Conservation (phyloP, 2,329 filamentous ascomycete species). For the Hymenoscyphus scutula region DNA sequence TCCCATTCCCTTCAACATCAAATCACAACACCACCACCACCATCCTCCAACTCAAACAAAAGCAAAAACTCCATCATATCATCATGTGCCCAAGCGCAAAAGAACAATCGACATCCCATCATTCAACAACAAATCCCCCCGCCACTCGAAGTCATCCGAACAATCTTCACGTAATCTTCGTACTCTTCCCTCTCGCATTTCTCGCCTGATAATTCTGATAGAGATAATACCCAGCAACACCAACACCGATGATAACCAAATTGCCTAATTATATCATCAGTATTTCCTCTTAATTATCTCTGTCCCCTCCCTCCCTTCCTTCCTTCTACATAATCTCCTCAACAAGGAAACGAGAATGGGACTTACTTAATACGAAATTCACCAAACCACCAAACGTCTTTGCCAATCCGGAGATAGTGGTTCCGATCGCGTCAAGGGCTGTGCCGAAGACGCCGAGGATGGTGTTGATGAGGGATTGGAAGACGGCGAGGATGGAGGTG, state of each 20-base stretch:
- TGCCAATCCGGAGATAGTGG: constrained; percentile 27
- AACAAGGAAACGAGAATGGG: background rate
- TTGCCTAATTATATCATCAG: no score
- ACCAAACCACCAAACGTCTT: constrained; percentile 33
- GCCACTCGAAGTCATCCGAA: no score
- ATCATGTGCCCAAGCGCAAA: background rate
- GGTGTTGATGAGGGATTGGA: constrained; percentile 29
- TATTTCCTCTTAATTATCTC: rapidly evolving
- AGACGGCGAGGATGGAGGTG: constrained; percentile 30
- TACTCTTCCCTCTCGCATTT: constrained; percentile 16
- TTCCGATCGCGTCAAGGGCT: constrained; percentile 25
- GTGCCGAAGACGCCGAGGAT: constrained; percentile 28
- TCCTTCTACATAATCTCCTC: background rate
- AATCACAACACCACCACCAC: background rate
- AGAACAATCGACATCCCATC: no score
- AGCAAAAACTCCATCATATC: background rate
- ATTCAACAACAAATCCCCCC: no score
- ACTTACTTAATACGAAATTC: constrained; percentile 34
- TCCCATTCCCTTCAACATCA: background rate
- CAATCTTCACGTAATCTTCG: background rate
- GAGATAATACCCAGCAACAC: constrained; percentile 23
- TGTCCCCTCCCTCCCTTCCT: background rate
- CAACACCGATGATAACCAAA: constrained; percentile 29
- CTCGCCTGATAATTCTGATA: constrained; percentile 30
- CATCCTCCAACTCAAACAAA: background rate